Base-by-base conservation (phyloP, 345 rosid genomes). In the Linum tenue region DNA sequence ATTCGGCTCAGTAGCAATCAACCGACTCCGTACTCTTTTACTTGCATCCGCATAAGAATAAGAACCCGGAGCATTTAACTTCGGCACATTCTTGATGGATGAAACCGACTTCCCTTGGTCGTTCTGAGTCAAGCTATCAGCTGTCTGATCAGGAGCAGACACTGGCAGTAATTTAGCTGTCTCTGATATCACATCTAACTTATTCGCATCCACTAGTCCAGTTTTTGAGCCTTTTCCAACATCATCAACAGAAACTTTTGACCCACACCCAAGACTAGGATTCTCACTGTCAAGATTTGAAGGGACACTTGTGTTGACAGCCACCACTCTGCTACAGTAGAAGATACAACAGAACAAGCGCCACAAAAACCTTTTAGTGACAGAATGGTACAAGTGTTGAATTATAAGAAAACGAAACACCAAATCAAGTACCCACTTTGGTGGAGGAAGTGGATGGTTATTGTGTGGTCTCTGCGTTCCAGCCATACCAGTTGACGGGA, bases 361-460 rank as follows among this genome's bases (percentile, higher is more conserved):
- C 31, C 31, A 22, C 31, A 22, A 22, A 22, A 22, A 22, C 31
- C 31, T 22, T 22, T 22, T 22, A 22, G 31, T 22, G 31, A 22
- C 31, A 22, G 31, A 22, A 22, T 22, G 31, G 31, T 22, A 22
- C 15, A 14, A 39, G 50, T 48, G 37, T 22, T 63, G 71, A 51
- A 36, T 12, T 56, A 65, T 11, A 40, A 17, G n/a, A 35, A 7
- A 59, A 62, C 39, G n/a, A 22, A 70, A 48, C 10, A 59, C 64
- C 35, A 64, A 44, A 42, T 56, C n/a, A 68, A 14, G 60, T 39
- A 60, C 70, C 65, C 84, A 92, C 98, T 75, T 86, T 44, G 64
- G 73, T 58, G 42, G 77, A 65, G 65, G 78, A 67, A 75, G 55
- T 55, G 61, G 69, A 42, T 80, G 48, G 55, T 51, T 57, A 67